Evolutionary conservation across 2,329 filamentous ascomycete species (phyloP), one percentile per base, ranked within the genome.

Genomic region (Trichoderma polysporum): DNA sequence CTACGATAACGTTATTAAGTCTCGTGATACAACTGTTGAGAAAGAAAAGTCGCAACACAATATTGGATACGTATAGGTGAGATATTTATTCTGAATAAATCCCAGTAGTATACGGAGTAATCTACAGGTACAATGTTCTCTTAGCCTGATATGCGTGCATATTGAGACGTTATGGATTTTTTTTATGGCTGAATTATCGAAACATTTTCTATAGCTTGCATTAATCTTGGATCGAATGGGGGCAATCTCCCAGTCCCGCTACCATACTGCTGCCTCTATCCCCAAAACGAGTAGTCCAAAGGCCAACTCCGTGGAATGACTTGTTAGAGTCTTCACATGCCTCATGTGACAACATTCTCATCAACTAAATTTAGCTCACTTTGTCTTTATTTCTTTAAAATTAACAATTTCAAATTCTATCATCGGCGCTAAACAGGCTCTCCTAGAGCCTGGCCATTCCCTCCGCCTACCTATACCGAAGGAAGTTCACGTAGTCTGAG

Each of bases 281-380:
- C 22, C n/a, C n/a, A 19, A 45, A 22, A 9, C 41, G 22, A 3
- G 39, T 19, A 45, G 9, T 19, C 9, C 0, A 12, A 45, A 4
- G 9, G 9, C 19, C n/a, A 45, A 10, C n/a, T 12, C 41, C 9
- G 22, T 45, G 9, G 12, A 9, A 22, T 19, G n/a, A 22, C 41
- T 45, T 45, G n/a, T 19, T 4, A 45, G n/a, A 45, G 2, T 19
- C 8, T 22, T 12, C 41, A 41, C 6, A 19, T 9, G 9, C 12
- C n/a, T 4, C 1, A 4, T 22, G 10, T 41, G 10, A 1, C 9
- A 12, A 45, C 4, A 1, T 12, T 3, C 0, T 45, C n/a, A n/a
- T n/a, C 22, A 9, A 10, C 41, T 4, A 12, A 7, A 4, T n/a
- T 45, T 22, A 12, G 8, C 4, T 10, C 12, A 4, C 1, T 19